phyloP scores from a whole-genome alignment of 1,139 yeast species.

The Kodamaea sp. region DNA sequence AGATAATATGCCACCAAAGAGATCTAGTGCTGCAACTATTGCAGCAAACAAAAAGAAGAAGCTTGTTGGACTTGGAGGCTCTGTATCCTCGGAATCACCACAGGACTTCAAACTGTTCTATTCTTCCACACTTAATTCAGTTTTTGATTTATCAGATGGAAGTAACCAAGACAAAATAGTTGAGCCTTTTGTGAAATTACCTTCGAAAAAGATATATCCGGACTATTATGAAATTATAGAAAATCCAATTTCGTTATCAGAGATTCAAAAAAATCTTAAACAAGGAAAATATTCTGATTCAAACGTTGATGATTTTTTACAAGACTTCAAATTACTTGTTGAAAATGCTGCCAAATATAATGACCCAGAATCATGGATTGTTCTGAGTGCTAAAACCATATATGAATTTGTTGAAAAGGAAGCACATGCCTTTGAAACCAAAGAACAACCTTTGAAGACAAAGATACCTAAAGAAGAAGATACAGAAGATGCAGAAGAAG shows the following conservation, averaged over 20 bases:
- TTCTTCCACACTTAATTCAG: constrained; percentile 22
- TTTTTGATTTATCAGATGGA: constrained; percentile 30
- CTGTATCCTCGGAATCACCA: constrained; percentile 11
- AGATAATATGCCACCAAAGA: constrained; percentile 12
- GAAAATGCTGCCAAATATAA: constrained; percentile 63
- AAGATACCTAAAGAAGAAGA: constrained; percentile 18
- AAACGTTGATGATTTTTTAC: constrained; percentile 40
- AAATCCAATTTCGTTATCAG: constrained; percentile 66
- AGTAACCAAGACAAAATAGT: constrained; percentile 34
- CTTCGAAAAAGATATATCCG: constrained; percentile 73
- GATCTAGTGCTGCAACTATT: constrained; percentile 8
- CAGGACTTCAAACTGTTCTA: constrained; percentile 28
- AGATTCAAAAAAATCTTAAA: constrained; percentile 49
- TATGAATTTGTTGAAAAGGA: constrained; percentile 43
- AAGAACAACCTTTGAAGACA: constrained; percentile 18
- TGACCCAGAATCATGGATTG: constrained; percentile 60
- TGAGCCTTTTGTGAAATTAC: constrained; percentile 62
- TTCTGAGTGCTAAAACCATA: constrained; percentile 48
- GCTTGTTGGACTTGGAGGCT: constrained; percentile 8
- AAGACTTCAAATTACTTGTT: constrained; percentile 53
- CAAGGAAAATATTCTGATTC: constrained; percentile 28
- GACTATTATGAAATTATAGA: constrained; percentile 70
- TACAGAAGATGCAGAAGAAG: constrained; percentile 6
- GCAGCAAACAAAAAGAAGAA: constrained; percentile 13
- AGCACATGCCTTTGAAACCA: constrained; percentile 24